Evolutionary conservation across 2,329 filamentous ascomycete genomes (phyloP), one percentile per base, ranked within the genome.

Genomic region (Aureobasidium sp.): DNA sequence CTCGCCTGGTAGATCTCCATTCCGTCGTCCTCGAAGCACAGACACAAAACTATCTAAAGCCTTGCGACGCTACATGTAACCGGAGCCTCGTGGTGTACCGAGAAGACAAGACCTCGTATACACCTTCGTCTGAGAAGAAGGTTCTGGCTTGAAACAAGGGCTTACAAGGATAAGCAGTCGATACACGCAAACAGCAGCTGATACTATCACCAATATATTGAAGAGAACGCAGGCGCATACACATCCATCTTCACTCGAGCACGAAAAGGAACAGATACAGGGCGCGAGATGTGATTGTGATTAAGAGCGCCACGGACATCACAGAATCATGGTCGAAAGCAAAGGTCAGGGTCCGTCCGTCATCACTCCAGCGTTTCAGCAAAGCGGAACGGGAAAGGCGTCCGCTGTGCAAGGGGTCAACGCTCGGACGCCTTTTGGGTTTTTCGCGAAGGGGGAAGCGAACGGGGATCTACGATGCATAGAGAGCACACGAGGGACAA

Each of bases 381-480:
- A n/a, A 10, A 8, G 17, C 34, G 3, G 2, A 52, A 39, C 2
- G 5, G 50, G 50, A 52, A 52, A 52, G 50, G 50, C 15, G 50
- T 27, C 50, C 50, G 34, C 32, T 26, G 32, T 15, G 34, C 20
- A 39, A 26, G 34, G 50, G 50, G 17, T 6, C 3, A 51, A 34
- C 9, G 29, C 32, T 51, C n/a, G 47, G 47, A 36, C 27, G 2
- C 3, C 27, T 17, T 32, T 20, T 29, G 15, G 17, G n/a, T 23
- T 34, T 36, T 23, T 51, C 29, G 47, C 47, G 47, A 51, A 36
- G 34, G 50, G 20, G 23, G 48, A 52, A 52, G 50, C 50, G 50
- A 52, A 52, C 50, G 20, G 34, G 20, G 50, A 52, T 52, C 50
- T 52, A 52, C 50, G 20, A 52, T 52, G 50, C 50, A 52, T 52